These are phyloP conservation scores for Sclerotinia subarctica DNA, from an alignment of 2,329 filamentous ascomycete species.

Conservation along the genomic window DNA sequence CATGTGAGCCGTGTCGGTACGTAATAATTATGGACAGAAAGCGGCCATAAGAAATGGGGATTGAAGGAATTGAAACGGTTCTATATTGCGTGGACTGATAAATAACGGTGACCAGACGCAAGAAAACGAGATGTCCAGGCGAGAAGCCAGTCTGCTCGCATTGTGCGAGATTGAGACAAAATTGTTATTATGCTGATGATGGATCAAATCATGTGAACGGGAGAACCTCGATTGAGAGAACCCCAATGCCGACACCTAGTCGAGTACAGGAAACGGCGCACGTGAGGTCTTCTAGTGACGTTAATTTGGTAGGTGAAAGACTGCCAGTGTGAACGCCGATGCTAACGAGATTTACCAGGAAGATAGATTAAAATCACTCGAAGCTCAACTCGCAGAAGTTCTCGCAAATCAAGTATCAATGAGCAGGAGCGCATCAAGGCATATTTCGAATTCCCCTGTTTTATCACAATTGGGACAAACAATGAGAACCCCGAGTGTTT, in stretches of 20 bases:
- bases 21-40: constrained; percentile 6
- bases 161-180: constrained; percentile 48
- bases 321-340: too few species aligned
- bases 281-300: constrained; percentile 13
- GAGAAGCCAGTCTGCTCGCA: constrained; percentile 50
- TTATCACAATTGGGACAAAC: constrained; percentile 1
- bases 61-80: background rate
- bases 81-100: constrained; percentile 7
- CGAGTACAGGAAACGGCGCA: background rate
- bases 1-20: constrained; percentile 42
- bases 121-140: constrained; percentile 51
- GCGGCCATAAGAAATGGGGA: background rate
- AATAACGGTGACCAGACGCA: constrained; percentile 41
- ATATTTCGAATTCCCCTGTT: constrained; percentile 14
- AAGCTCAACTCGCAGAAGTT: constrained; percentile 35
- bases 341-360: constrained; percentile 26
- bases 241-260: background rate
- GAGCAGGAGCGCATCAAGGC: constrained; percentile 21
- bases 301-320: constrained; percentile 8
- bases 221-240: constrained; percentile 21
- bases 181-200: constrained; percentile 45
- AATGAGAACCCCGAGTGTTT: constrained; percentile 6
- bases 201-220: constrained; percentile 18
- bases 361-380: constrained; percentile 33
- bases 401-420: constrained; percentile 29